phyloP scores from a whole-genome alignment of 306 rosid genomes.

The Rosa multiflora region DNA sequence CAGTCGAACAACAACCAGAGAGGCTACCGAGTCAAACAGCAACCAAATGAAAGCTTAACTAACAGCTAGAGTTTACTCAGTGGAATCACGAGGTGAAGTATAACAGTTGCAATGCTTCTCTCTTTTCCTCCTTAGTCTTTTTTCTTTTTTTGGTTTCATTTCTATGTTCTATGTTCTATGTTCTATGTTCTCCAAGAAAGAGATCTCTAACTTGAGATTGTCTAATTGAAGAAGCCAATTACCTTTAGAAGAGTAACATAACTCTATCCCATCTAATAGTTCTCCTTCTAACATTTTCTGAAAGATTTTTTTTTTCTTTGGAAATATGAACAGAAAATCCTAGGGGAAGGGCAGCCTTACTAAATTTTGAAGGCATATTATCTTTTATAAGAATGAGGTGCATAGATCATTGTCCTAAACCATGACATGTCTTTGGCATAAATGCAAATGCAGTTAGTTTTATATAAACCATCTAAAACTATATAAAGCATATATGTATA shows the following conservation, averaged over 20 bases:
- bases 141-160: not conserved
- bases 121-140: not conserved
- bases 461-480: not conserved
- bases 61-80: not conserved
- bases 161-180: not conserved
- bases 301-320: not conserved
- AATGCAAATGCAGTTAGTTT: not conserved
- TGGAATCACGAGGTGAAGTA: conserved; percentile 3
- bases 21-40: not conserved
- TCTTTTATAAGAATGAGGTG: not conserved
- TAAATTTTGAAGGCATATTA: not conserved
- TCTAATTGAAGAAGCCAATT: not conserved
- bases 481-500: not conserved
- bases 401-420: not conserved
- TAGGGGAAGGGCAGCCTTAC: not conserved
- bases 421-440: no score
- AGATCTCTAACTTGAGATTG: not conserved
- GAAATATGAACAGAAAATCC: not conserved
- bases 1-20: not conserved
- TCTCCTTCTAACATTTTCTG: not conserved
- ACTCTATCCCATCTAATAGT: not conserved
- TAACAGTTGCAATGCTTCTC: not conserved
- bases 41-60: conserved; percentile 10
- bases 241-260: not conserved
- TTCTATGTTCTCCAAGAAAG: not conserved